A percentile compares a stretch with the other conserved stretches of the same genome.
These are phyloP conservation scores for Marasmius tenuissimus DNA, from an alignment of 1,284 basidiomycete genomes.

Conservation along the genomic window DNA sequence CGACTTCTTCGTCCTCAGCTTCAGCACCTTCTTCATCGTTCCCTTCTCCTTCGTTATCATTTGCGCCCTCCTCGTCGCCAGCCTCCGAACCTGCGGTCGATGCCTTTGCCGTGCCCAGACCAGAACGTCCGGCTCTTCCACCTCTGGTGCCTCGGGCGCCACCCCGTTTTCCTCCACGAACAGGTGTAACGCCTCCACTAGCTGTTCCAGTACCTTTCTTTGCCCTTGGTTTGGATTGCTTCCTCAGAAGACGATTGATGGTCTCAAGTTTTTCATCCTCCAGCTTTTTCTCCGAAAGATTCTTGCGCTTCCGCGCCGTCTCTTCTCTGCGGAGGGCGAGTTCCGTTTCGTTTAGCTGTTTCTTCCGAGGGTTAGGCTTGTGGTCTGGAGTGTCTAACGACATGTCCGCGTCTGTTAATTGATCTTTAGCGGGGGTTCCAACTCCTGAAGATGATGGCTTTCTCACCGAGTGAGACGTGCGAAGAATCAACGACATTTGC, in stretches of 20 bases:
- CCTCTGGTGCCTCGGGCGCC: constrained; percentile 16
- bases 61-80: constrained; percentile 17
- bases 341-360: constrained; percentile 81
- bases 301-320: constrained; percentile 81
- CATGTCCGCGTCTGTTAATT: constrained; percentile 36
- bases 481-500: constrained; percentile 64
- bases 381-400: not conserved
- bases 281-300: constrained; percentile 86
- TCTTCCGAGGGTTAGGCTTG: constrained; percentile 23
- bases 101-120: constrained; percentile 3
- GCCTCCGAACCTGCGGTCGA: constrained; percentile 15
- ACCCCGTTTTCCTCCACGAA: constrained; percentile 24
- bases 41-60: constrained; percentile 25
- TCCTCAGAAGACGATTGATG: constrained; percentile 89
- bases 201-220: constrained; percentile 30
- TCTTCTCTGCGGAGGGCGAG: constrained; percentile 81
- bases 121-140: not conserved
- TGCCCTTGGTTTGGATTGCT: constrained; percentile 70
- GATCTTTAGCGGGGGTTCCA: constrained; percentile 26
- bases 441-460: not conserved
- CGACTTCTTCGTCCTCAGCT: constrained; percentile 27
- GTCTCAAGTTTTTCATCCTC: constrained; percentile 94
- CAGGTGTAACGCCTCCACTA: not conserved
- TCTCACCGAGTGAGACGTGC: constrained; percentile 62
- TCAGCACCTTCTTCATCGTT: constrained; percentile 19